Evolutionary conservation across 768 basidiomycete species (phyloP), one percentile per base, ranked within the genome.

Genomic region (Tulasnella sp.): DNA sequence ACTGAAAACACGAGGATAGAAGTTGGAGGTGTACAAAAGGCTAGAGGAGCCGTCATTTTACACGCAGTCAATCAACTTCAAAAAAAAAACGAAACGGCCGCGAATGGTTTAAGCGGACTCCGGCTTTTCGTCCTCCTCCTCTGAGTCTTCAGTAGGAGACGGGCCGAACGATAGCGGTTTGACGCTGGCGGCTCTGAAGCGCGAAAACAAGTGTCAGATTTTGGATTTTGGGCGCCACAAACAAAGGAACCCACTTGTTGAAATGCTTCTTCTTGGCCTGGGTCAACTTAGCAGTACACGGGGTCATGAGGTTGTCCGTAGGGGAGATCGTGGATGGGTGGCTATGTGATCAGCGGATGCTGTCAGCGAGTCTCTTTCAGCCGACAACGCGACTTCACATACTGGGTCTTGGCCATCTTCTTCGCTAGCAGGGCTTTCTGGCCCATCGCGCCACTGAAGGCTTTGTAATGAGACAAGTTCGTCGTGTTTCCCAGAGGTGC

Each of bases 261-360:
- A 96, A 98, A 67, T 90, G 91, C 73, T 91, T 90, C 78, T 95
- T 93, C 79, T 83, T 94, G 2, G 86, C 86, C 17, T 87, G 88
- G 51, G 77, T 86, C 54, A 98, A 79, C 72, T 97, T 98, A 73
- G 93, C 86, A 4, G 93, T 88, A 70, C 83, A 83, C 2, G 95
- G 95, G 2, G 92, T 95, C 78, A 97, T 82, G 72, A 98, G 77
- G 69, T 87, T 89, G 71, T 99, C 95, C 8, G 95, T 96, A 2
- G 95, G 95, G 17, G 95, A 97, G 67, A 94, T 76, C 68, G 81
- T 91, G 32, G 81, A 82, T 21, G 89, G 86, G 70, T 96, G 96
- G 70, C 91, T 92, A 58, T 30, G 49, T 21, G 51, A 19, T 9
- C 41, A 62, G 38, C 54, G 21, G 29, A 29, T 65, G 66, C 42